These are phyloP conservation scores for Trichosporon asahii DNA, from an alignment of 1,284 basidiomycete genomes.

Conservation along the genomic window DNA sequence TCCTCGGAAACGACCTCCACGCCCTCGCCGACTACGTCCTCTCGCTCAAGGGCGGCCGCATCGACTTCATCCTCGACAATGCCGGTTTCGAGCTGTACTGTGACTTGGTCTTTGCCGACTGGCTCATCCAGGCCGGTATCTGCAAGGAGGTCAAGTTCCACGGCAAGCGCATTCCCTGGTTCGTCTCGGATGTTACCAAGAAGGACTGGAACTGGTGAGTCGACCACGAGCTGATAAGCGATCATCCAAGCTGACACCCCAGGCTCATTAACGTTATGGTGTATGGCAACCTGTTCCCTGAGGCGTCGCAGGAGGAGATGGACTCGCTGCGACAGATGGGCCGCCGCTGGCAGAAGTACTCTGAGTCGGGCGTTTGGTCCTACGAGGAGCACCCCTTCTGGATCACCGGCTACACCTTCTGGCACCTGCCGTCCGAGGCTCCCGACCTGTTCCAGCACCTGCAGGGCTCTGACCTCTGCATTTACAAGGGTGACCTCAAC, in stretches of 20 bases:
- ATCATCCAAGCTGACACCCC: not conserved
- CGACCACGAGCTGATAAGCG: too few species aligned
- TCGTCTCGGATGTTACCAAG: slow-evolving; percentile 93
- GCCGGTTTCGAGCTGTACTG: slow-evolving; percentile 88
- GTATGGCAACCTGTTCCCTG: slow-evolving; percentile 82
- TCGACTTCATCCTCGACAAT: slow-evolving; percentile 71
- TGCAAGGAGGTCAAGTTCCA: slow-evolving; percentile 83
- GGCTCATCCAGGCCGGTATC: slow-evolving; percentile 81
- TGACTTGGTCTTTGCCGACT: slow-evolving; percentile 87
- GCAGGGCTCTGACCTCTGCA: slow-evolving; percentile 82
- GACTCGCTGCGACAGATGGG: slow-evolving; percentile 79
- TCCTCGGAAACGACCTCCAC: slow-evolving; percentile 56
- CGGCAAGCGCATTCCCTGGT: slow-evolving; percentile 61
- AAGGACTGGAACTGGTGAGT: slow-evolving; percentile 89
- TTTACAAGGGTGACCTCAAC: slow-evolving; percentile 96
- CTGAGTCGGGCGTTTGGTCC: slow-evolving; percentile 86
- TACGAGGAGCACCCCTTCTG: slow-evolving; percentile 92
- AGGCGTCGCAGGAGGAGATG: slow-evolving; percentile 67
- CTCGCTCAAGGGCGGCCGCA: slow-evolving; percentile 71
- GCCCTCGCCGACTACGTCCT: slow-evolving; percentile 78
- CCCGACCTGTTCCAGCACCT: slow-evolving; percentile 93
- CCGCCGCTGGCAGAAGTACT: slow-evolving; percentile 93
- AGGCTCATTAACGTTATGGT: slow-evolving; percentile 74
- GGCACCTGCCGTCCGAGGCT: slow-evolving; percentile 80
- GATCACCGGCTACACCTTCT: slow-evolving; percentile 88